These are phyloP conservation scores for Pichia sp. DNA, from an alignment of 1,139 yeast species.

Conservation along the genomic window DNA sequence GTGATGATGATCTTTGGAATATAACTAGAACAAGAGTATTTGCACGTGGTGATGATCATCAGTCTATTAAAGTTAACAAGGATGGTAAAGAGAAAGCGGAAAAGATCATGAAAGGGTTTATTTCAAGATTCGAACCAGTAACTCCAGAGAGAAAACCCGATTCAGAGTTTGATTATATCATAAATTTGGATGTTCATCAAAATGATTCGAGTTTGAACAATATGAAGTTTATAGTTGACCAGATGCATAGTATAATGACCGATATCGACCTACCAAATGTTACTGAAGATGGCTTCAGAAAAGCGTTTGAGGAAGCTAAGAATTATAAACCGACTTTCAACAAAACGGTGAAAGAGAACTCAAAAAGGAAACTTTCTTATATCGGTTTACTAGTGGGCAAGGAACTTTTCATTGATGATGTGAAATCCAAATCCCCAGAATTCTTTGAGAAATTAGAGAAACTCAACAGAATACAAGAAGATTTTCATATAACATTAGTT, in stretches of 20 bases:
- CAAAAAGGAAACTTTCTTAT: slow-evolving; percentile 30
- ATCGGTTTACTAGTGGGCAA: slow-evolving; percentile 31
- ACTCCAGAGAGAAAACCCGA: slow-evolving; percentile 50
- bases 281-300: slow-evolving; percentile 31
- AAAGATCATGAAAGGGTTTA: slow-evolving; percentile 67
- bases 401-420: not conserved
- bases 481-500: slow-evolving; percentile 73
- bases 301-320: slow-evolving; percentile 45
- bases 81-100: slow-evolving; percentile 43
- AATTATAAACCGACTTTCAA: slow-evolving; percentile 43
- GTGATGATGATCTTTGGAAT: slow-evolving; percentile 34
- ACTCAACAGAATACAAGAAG: slow-evolving; percentile 39
- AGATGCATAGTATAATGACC: slow-evolving; percentile 39
- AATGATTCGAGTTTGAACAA: slow-evolving; percentile 47
- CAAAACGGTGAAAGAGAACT: slow-evolving; percentile 29
- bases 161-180: slow-evolving; percentile 52
- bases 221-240: slow-evolving; percentile 37
- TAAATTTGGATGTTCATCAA: slow-evolving; percentile 42
- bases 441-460: slow-evolving; percentile 3
- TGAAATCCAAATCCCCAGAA: slow-evolving; percentile 5
- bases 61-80: slow-evolving; percentile 55
- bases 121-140: slow-evolving; percentile 60
- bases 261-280: slow-evolving; percentile 41
- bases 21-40: slow-evolving; percentile 55
- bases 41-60: slow-evolving; percentile 83